Base-by-base conservation (phyloP, 1,284 basidiomycete species). In the Leccinum insigne region DNA sequence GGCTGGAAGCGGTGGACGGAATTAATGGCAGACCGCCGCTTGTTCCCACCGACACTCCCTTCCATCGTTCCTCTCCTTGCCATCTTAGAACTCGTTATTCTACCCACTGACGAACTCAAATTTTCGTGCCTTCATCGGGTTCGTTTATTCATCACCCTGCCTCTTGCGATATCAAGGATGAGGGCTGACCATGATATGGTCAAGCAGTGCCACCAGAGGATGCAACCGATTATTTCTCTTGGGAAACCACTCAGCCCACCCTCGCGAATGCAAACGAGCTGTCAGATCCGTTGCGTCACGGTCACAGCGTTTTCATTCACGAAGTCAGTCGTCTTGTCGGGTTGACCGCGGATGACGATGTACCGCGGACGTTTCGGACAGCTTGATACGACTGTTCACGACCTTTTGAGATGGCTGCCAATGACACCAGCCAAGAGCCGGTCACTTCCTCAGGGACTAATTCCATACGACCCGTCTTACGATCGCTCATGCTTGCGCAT, bases 311-410 rank as follows among this genome's bases (percentile, higher is more conserved):
- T 61, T 74, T 78, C 42, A 73, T 76, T 23, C 72, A 75, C 13
- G 77, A 78, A 32, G 75, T 78, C 18, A 75, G 76, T 61, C 68
- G 74, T 49, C 77, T 76, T 56, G 71, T 78, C 18, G 77, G 74
- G 8, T 60, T 76, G 26, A 23, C 75, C n/a, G 40, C 63, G 1
- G 74, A 77, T 1, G 64, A 75, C 26, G 49, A 23, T 52, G 18
- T 54, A 54, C 5, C 49, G 49, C 13, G 52, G 52, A 23, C 21
- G 21, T 23, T 21, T 54, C 21, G 11, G 52, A 54, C 21, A 54
- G 52, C 52, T 23, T 23, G 52, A 54, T 23, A 54, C 52, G 13
- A 54, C 11, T 54, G 21, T 54, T 54, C 21, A 54, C 52, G 13
- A 23, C 18, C 21, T 14, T 23, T 23, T 23, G 52, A 0, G 21